Conservation (phyloP, 2,329 filamentous ascomycete species). For the Plenodomus biglobosus region DNA sequence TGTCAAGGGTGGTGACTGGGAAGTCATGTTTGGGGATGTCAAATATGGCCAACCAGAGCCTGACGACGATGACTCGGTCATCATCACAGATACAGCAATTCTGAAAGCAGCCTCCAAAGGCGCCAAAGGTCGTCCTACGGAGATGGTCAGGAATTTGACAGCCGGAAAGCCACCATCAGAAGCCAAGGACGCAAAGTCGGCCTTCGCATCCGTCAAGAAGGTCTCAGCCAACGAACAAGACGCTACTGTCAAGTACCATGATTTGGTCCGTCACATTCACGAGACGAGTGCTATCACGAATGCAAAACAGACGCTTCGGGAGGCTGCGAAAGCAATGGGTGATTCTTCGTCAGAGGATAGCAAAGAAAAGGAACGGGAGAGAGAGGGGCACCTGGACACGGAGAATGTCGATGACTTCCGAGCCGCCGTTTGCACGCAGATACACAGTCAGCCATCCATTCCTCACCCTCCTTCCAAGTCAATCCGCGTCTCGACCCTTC, state of each 20-base stretch:
- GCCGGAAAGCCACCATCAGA: slow-evolving; percentile 41
- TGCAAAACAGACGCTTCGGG: slow-evolving; percentile 27
- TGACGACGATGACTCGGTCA: slow-evolving; percentile 46
- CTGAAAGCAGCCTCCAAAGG: slow-evolving; percentile 45
- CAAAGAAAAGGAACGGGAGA: slow-evolving; percentile 14
- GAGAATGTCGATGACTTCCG: slow-evolving; percentile 48
- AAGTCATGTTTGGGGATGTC: slow-evolving; percentile 52
- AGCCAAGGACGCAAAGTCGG: slow-evolving; percentile 34
- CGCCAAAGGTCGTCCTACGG: slow-evolving; percentile 13
- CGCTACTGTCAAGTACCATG: slow-evolving; percentile 48
- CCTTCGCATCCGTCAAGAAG: slow-evolving; percentile 46
- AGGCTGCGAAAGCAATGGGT: slow-evolving; percentile 26
- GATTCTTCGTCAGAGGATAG: slow-evolving; percentile 31
- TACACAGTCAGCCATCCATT: slow-evolving; percentile 53
- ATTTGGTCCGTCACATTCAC: slow-evolving; percentile 41
- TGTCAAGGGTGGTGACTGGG: slow-evolving; percentile 54
- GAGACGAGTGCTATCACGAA: slow-evolving; percentile 36
- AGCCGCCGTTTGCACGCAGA: slow-evolving; percentile 53
- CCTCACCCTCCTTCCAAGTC: slow-evolving; percentile 54
- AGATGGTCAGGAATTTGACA: slow-evolving; percentile 43
- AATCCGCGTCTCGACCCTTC: slow-evolving; percentile 53
- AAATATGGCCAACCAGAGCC: slow-evolving; percentile 32
- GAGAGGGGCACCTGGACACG: slow-evolving; percentile 32
- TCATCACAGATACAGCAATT: slow-evolving; percentile 51
- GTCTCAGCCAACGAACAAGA: slow-evolving; percentile 50